A percentile compares a stretch with the other conserved stretches of the same genome.
phyloP scores from a whole-genome alignment of 2,329 filamentous ascomycete species.

The Colletotrichum sojae region DNA sequence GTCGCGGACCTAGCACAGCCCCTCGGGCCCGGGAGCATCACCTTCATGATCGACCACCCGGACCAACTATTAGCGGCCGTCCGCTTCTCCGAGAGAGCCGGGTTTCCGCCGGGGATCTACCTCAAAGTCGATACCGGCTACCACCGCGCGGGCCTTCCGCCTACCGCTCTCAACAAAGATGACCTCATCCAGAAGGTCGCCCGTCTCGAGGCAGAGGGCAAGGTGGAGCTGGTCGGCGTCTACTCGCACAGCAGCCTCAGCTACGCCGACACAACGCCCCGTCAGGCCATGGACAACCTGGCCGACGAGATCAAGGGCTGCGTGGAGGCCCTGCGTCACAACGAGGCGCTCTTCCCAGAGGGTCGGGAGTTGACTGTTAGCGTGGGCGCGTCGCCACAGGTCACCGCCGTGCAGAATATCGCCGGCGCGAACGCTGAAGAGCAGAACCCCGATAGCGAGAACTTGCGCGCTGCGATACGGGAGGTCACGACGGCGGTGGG shows the following conservation, averaged over 20 bases:
- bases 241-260: slow-evolving; percentile 53
- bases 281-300: slow-evolving; percentile 49
- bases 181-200: slow-evolving; percentile 55
- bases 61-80: slow-evolving; percentile 56
- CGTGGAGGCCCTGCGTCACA: slow-evolving; percentile 42
- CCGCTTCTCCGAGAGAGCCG: slow-evolving; percentile 50
- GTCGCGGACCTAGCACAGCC: slow-evolving; percentile 60
- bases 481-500: not conserved
- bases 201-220: slow-evolving; percentile 38
- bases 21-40: slow-evolving; percentile 62
- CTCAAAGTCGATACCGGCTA: slow-evolving; percentile 77
- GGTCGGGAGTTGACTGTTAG: slow-evolving; percentile 46
- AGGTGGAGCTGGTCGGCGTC: slow-evolving; percentile 44
- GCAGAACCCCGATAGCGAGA: slow-evolving; percentile 3
- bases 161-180: slow-evolving; percentile 54
- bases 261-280: slow-evolving; percentile 47
- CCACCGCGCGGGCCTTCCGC: slow-evolving; percentile 71
- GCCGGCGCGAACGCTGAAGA: not conserved
- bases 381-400: slow-evolving; percentile 52
- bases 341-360: slow-evolving; percentile 37
- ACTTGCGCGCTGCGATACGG: slow-evolving; percentile 3
- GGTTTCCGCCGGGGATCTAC: slow-evolving; percentile 59
- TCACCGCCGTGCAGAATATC: slow-evolving; percentile 48
- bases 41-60: slow-evolving; percentile 71
- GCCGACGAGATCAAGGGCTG: slow-evolving; percentile 50